Evolutionary conservation across 768 basidiomycete genomes (phyloP), one percentile per base, ranked within the genome.

Genomic region (Tulasnella sp.): DNA sequence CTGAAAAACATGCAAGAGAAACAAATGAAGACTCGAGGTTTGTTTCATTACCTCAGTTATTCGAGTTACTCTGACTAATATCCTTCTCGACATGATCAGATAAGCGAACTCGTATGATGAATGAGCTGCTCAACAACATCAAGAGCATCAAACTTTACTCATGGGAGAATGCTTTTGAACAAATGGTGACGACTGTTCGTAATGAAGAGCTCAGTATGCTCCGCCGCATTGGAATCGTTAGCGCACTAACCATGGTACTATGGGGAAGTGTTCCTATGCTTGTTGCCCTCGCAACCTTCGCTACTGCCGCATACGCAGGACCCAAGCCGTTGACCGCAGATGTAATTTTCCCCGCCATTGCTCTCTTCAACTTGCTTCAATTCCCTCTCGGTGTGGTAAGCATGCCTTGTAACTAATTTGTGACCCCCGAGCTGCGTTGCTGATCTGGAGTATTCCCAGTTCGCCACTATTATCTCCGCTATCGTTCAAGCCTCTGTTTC

Each of bases 301-400:
- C 84, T 5, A 73, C 74, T 0, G 84, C 84, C 5, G 78, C 85
- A 0, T 59, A 70, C 15, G 72, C 73, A 1, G 78, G 79, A 3
- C 64, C 72, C 0, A 72, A 63, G 25, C 86, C 90, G 3, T 65
- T 98, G 1, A 96, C 93, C 0, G 77, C 83, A 0, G 91, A 95
- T 56, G 69, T 89, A 45, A 92, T 96, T 56, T 98, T 98, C 73
- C 93, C 93, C n/a, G 80, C 87, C 0, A 90, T 98, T 55, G 82
- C 87, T 0, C 67, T 92, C 27, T 92, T 90, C 68, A 81, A 86
- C 77, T 70, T 93, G 0, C 68, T 93, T 27, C 79, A 82, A 52
- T 91, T 91, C 66, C 89, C 89, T 1, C 69, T 92, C 20, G 83
- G 76, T 2, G 84, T 88, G 83, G 82, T 83, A 62, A 33, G 70